Evolutionary conservation across 768 basidiomycete genomes (phyloP).

Genomic region (Lactarius trivialis): DNA sequence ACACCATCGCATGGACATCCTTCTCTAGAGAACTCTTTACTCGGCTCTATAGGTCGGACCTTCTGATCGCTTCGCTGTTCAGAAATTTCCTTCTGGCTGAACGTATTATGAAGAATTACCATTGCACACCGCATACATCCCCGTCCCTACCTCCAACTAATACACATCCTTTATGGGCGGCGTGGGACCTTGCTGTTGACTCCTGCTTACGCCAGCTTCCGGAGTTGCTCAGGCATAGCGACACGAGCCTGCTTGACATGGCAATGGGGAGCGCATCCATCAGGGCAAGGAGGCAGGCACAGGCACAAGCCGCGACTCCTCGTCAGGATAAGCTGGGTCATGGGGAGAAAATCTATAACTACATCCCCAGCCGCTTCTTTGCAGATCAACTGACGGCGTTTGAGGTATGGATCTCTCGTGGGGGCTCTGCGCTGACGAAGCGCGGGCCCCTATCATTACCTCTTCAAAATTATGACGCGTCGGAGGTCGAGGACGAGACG

Average conservation of each 20-base stretch:
- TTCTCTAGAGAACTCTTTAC: constrained; percentile 93
- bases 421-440: constrained; percentile 76
- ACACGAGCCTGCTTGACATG: constrained; percentile 24
- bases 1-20: constrained; percentile 98
- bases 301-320: constrained; percentile 12
- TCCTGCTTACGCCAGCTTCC: constrained; percentile 92
- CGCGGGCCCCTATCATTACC: constrained; percentile 72
- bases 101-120: constrained; percentile 95
- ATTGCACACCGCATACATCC: constrained; percentile 91
- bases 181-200: constrained; percentile 97
- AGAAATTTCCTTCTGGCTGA: constrained; percentile 96
- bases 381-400: constrained; percentile 95
- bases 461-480: constrained; percentile 32
- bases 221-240: constrained; percentile 48
- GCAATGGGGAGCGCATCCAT: constrained; percentile 23
- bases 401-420: constrained; percentile 96
- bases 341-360: constrained; percentile 53
- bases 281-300: constrained; percentile 27
- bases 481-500: constrained; percentile 29
- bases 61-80: constrained; percentile 93
- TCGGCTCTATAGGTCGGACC: constrained; percentile 88
- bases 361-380: constrained; percentile 88
- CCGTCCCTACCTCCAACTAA: constrained; percentile 94
- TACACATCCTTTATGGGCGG: constrained; percentile 92
- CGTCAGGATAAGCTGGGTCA: constrained; percentile 17